Evolutionary conservation across 139 green algal genomes (phyloP).

Genomic region (Chlamydomonas schloesseri): DNA sequence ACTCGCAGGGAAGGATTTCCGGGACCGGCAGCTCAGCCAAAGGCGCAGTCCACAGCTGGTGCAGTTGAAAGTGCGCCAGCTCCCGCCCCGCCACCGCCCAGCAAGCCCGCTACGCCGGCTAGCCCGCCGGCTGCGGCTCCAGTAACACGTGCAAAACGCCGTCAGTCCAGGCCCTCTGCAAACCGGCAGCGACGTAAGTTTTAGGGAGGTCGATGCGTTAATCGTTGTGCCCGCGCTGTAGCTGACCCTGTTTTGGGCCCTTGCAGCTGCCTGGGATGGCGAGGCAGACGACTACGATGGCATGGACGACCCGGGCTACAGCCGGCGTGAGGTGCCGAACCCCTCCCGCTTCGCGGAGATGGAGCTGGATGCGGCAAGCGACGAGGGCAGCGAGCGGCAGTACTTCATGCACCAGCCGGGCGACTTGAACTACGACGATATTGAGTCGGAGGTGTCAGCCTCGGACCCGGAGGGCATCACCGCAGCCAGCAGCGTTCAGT

Average conservation of each 20-base stretch:
- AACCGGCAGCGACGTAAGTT: conserved; percentile 29
- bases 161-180: not conserved
- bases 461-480: conserved; percentile 32
- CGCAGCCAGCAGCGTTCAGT: conserved; percentile 35
- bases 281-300: conserved; percentile 80
- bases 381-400: conserved; percentile 48
- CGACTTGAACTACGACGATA: conserved; percentile 41
- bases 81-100: not conserved
- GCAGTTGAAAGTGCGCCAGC: conserved; percentile 42
- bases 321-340: conserved; percentile 55
- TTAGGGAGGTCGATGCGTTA: not conserved
- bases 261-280: conserved; percentile 50
- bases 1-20: conserved; percentile 35
- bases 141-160: not conserved
- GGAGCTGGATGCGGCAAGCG: conserved; percentile 64
- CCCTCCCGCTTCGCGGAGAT: conserved; percentile 68
- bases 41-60: conserved; percentile 23
- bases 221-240: not conserved
- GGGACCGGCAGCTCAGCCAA: not conserved
- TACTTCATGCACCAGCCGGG: conserved; percentile 51
- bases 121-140: conserved; percentile 1
- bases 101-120: not conserved
- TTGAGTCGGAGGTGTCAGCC: conserved; percentile 24
- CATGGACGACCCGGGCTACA: conserved; percentile 81
- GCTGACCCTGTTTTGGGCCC: not conserved